Base-by-base conservation (phyloP, 1,139 yeast species). In the Candida anutae region DNA sequence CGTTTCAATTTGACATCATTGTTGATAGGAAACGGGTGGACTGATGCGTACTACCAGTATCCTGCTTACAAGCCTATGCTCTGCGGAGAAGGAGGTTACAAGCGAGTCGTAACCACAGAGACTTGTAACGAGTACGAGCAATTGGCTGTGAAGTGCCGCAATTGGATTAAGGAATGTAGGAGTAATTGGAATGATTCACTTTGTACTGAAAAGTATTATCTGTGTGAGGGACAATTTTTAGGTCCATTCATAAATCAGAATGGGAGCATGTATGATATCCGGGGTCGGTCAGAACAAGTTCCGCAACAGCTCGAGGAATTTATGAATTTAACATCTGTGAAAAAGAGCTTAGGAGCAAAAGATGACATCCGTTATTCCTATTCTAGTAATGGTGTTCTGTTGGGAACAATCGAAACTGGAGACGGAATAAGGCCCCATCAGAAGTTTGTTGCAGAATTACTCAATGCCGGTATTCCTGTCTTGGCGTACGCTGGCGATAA, bases 11-110 rank as follows among this genome's bases (percentile, higher is more conserved):
- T 83, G 43, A 53, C 73, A 9, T 81, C 93, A 3, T 74, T 82
- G 4, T 53, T 83, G 48, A 82, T 83, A 42, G 95, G 95, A 22
- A 83, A 83, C 53, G 94, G 94, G 31, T 69, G 82, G 38, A 81
- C 93, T 15, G 93, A 83, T 48, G 68, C 90, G 2, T 63, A 76
- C 37, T 60, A 74, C 31, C 94, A 83, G 53, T 70, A 74, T 44
- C 72, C 67, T 31, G 69, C 70, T 48, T 81, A 81, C 53, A 74
- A 73, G 45, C 87, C 88, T 40, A 82, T 81, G 93, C 88, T 80
- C 2, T 83, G 94, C 53, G 90, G 90, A 26, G 55, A 69, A 46
- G 90, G 90, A 33, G 94, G 94, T 1, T 75, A 77, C 50, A 73
- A 74, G 18, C 66, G 82, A 20, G 77, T 83, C 5, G 58, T 82